Conservation (phyloP, 202 grass and related monocot species). For the Panicum hallii region DNA sequence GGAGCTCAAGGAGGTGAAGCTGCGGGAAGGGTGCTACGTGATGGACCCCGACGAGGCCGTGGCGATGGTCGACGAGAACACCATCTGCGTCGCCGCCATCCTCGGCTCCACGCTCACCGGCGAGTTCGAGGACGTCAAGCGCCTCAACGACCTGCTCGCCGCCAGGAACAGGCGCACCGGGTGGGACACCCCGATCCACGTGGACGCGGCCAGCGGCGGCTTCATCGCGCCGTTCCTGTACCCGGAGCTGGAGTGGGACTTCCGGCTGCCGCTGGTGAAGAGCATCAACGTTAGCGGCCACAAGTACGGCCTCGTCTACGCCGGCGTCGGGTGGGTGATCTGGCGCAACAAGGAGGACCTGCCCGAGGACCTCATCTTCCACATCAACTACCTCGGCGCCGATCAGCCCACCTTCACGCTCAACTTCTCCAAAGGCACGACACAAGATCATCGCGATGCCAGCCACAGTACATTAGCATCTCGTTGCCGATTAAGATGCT, state of each 20-base stretch:
- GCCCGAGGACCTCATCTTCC: constrained; percentile 90
- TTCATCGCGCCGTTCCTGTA: constrained; percentile 82
- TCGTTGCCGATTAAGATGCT: neutral
- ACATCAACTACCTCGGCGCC: constrained; percentile 90
- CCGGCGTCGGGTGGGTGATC: constrained; percentile 88
- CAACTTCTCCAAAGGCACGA: constrained; percentile 88
- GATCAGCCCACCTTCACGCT: constrained; percentile 94
- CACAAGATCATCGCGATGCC: neutral
- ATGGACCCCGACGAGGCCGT: constrained; percentile 83
- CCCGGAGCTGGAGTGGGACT: constrained; percentile 82
- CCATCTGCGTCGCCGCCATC: constrained; percentile 86
- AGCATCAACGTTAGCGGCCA: constrained; percentile 98
- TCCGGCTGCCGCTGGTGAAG: constrained; percentile 77
- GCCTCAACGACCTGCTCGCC: constrained; percentile 64
- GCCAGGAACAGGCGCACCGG: constrained; percentile 69
- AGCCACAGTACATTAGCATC: neutral
- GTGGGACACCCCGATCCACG: constrained; percentile 83
- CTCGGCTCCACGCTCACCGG: constrained; percentile 78
- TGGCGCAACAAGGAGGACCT: constrained; percentile 82
- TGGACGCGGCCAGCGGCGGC: constrained; percentile 75
- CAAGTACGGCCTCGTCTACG: constrained; percentile 95
- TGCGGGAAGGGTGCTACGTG: constrained; percentile 78
- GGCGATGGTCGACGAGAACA: constrained; percentile 81
- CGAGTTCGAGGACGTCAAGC: constrained; percentile 81
- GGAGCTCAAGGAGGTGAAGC: constrained; percentile 89